These are phyloP conservation scores for Alternaria sp. DNA, from an alignment of 2,329 filamentous ascomycete genomes.

Conservation along the genomic window DNA sequence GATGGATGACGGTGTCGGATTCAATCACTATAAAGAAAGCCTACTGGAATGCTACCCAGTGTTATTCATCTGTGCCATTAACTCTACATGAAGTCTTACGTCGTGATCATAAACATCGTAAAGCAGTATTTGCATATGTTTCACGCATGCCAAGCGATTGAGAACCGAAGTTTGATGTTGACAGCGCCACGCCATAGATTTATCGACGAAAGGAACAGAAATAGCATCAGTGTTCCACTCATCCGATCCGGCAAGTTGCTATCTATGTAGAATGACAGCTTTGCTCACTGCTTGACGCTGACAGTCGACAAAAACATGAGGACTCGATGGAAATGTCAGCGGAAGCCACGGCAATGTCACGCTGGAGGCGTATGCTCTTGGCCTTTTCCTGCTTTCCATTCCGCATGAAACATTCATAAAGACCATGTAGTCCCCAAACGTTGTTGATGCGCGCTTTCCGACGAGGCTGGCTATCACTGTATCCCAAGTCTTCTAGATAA, in stretches of 20 bases:
- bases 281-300: not conserved
- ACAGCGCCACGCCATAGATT: not conserved
- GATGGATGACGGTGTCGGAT: not conserved
- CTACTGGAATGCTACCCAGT: not conserved
- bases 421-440: slow-evolving; percentile 1
- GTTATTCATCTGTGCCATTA: not conserved
- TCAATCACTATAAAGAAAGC: not conserved
- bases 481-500: not conserved
- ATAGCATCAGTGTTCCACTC: not conserved
- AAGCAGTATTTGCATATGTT: not conserved
- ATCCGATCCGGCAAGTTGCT: not conserved
- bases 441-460: slow-evolving; percentile 5
- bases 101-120: not conserved
- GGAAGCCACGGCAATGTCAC: not conserved
- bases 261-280: not conserved
- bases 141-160: not conserved
- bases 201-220: not conserved
- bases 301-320: not conserved
- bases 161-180: not conserved
- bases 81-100: not conserved
- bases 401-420: not conserved
- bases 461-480: not conserved
- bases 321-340: not conserved
- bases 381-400: not conserved
- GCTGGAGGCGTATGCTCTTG: not conserved